These are phyloP conservation scores for Selaginella tamariscina DNA, from an alignment of 75 land plant genomes.

Conservation along the genomic window DNA sequence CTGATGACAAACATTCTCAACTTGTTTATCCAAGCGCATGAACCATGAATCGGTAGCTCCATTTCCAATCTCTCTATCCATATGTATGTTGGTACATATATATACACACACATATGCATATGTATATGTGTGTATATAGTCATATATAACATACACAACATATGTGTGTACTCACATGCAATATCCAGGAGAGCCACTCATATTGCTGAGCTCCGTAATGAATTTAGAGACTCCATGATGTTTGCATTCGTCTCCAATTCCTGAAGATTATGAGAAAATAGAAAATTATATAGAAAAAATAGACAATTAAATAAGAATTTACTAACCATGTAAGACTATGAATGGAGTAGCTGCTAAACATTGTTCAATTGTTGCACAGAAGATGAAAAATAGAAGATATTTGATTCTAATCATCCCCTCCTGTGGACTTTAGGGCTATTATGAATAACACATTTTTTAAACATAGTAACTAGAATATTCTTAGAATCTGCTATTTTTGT, in stretches of 20 bases:
- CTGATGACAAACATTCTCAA: background rate
- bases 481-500: background rate
- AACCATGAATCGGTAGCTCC: slow-evolving; percentile 75
- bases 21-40: slow-evolving; percentile 56
- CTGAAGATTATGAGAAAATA: slow-evolving; percentile 21
- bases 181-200: slow-evolving; percentile 52
- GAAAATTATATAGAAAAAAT: too few relatives aligned
- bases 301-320: too few relatives aligned
- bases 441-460: background rate
- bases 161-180: slow-evolving; percentile 47
- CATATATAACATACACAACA: background rate
- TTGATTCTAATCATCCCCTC: background rate
- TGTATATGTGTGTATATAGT: background rate
- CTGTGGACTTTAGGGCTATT: background rate
- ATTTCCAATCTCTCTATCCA: slow-evolving; percentile 71
- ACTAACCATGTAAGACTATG: slow-evolving; percentile 22
- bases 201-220: slow-evolving; percentile 53
- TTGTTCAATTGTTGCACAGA: background rate
- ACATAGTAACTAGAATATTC: background rate
- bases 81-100: too few relatives aligned
- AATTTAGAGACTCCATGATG: slow-evolving; percentile 41
- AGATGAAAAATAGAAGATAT: background rate
- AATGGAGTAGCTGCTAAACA: slow-evolving; percentile 12
- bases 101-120: too few relatives aligned
- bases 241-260: slow-evolving; percentile 68